Evolutionary conservation across 495 filamentous ascomycete species (phyloP), one percentile per base, ranked within the genome.

Genomic region (Thermothielavioides terrestris): DNA sequence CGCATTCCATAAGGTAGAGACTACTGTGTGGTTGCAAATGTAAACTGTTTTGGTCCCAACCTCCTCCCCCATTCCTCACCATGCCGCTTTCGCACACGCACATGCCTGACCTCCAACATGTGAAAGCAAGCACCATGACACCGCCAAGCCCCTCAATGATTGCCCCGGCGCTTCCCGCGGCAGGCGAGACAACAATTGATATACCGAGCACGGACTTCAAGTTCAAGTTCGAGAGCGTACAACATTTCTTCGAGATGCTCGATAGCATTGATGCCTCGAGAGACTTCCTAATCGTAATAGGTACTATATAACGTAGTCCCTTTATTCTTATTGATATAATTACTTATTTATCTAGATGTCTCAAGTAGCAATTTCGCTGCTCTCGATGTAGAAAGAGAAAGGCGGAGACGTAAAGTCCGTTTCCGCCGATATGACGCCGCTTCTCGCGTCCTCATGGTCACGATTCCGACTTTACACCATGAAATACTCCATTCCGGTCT

Each of bases 401-500:
- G 27, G 11, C 55, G 50, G 23, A 26, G 52, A 3, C 49, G 55
- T 8, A 49, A 32, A 38, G 41, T 57, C 42, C 59, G 59, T 25
- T 46, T 58, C 34, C 50, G 54, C 39, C 56, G 56, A 3, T 59
- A 57, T 37, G 14, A 50, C 20, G 38, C 41, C 37, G 35, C 30
- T 31, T 32, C 31, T 26, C 32, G 22, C 18, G 37, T 50, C 40
- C 31, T 62, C 2, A 21, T 55, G 25, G 55, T 62, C 23, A 55
- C 44, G 18, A 49, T 59, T 35, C 53, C 54, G 34, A 55, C 56
- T 23, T 2, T 21, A 6, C 21, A 57, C 18, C 56, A 62, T 34
- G 59, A 62, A 46, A 23, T 6, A 18, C 53, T 62, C 42, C 53
- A 62, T 42, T 12, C 21, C 31, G 30, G 22, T 27, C 31, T 61